A percentile compares a stretch with the other conserved stretches of the same genome.
phyloP scores from a whole-genome alignment of 176 grass and related monocot genomes.

The Eragrostis curvula region DNA sequence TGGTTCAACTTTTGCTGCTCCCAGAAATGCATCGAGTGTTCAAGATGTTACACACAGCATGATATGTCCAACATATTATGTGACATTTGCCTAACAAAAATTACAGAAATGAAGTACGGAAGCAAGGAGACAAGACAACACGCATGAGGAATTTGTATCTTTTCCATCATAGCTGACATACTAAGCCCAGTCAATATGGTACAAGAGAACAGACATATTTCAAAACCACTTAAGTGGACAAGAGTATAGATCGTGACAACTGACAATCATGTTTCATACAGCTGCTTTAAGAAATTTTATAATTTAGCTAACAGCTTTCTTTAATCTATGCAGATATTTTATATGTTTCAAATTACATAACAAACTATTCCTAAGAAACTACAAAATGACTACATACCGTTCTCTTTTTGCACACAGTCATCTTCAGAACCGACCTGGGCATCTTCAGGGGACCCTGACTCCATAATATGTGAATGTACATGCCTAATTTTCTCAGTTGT shows the following conservation, averaged over 20 bases:
- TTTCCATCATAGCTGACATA: not conserved
- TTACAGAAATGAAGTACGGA: not conserved
- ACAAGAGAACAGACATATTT: not conserved
- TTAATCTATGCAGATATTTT: not conserved
- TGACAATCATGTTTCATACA: not conserved
- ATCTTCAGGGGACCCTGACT: conserved; percentile 82
- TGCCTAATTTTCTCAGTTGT: conserved; percentile 58
- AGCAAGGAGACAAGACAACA: not conserved
- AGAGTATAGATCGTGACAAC: not conserved
- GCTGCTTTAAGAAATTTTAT: not conserved
- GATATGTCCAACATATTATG: not conserved
- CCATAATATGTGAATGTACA: conserved; percentile 85
- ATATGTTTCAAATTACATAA: conserved; percentile 5
- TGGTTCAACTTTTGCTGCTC: not conserved
- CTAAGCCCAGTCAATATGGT: not conserved
- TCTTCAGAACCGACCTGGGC: conserved; percentile 62
- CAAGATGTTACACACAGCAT: not conserved
- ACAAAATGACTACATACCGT: conserved; percentile 61
- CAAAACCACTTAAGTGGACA: not conserved
- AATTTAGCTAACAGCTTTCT: conserved; percentile 5
- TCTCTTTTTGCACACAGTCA: conserved; percentile 59
- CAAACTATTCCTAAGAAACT: conserved; percentile 20
- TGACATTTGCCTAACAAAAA: not conserved
- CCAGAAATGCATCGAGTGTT: not conserved
- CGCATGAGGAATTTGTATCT: not conserved